Conservation (phyloP, 192 early-diverging fungal species). For the Entrophospora sp. region DNA sequence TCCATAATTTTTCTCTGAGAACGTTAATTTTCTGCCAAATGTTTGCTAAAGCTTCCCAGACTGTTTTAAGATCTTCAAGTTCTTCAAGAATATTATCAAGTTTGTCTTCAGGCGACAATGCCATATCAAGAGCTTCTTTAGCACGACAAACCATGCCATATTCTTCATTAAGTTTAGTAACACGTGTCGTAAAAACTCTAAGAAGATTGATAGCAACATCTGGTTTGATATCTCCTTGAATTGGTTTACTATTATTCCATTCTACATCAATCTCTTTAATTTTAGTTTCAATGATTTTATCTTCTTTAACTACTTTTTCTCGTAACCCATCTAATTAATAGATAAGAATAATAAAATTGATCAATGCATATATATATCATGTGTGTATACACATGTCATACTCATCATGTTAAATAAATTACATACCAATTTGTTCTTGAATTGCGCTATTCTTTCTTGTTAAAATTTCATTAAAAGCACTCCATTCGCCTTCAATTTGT, state of each 20-base stretch:
- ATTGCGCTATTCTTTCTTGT: conserved; percentile 84
- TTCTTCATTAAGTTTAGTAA: conserved; percentile 74
- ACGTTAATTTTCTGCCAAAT: conserved; percentile 82
- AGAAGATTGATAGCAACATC: conserved; percentile 76
- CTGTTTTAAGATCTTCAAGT: conserved; percentile 79
- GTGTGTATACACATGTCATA: too few relatives aligned
- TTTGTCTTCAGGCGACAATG: conserved; percentile 54
- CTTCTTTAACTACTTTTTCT: conserved; percentile 91
- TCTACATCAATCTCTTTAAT: conserved; percentile 74
- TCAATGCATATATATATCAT: neutral
- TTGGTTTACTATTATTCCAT: conserved; percentile 93
- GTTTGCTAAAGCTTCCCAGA: conserved; percentile 76
- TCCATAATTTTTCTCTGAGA: conserved; percentile 83
- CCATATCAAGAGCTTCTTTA: conserved; percentile 90
- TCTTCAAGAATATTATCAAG: conserved; percentile 87
- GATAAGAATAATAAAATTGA: conserved; percentile 18
- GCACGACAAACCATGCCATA: conserved; percentile 82
- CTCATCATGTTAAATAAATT: neutral
- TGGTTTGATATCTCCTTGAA: conserved; percentile 86
- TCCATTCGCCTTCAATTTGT: conserved; percentile 97
- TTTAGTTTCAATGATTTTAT: conserved; percentile 76
- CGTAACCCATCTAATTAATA: conserved; percentile 65
- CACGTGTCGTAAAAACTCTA: conserved; percentile 73
- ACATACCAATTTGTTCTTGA: conserved; percentile 81
- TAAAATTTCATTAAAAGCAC: conserved; percentile 91